phyloP scores from a whole-genome alignment of 306 rosid species.

The Astragalus membranaceus region DNA sequence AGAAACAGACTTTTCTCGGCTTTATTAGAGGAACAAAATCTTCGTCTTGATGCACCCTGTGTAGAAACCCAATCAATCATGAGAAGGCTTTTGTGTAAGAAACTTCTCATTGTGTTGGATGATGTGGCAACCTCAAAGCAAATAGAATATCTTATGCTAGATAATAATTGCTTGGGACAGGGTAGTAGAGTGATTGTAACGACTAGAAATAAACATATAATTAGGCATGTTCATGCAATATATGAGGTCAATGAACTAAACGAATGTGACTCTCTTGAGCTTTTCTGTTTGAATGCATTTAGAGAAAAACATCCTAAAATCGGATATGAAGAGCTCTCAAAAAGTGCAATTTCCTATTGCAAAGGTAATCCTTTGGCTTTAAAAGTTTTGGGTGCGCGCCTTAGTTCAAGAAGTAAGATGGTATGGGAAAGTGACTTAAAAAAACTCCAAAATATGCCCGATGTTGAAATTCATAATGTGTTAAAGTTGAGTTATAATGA shows the following conservation, averaged over 20 bases:
- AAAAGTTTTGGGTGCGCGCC: conserved; percentile 12
- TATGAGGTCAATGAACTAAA: conserved; percentile 13
- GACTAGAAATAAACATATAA: conserved; percentile 10
- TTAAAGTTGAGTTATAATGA: conserved; percentile 18
- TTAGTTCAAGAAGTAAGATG: not conserved
- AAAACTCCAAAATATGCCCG: not conserved
- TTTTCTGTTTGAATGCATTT: conserved; percentile 25
- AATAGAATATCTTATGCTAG: not conserved
- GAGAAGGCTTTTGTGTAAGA: not conserved
- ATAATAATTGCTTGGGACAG: not conserved
- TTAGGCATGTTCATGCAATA: not conserved
- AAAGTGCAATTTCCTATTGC: not conserved
- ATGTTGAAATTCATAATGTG: not conserved
- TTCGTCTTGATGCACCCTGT: not conserved
- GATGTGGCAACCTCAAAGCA: conserved; percentile 6
- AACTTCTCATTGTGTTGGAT: conserved; percentile 20
- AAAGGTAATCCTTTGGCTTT: not conserved
- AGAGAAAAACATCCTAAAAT: not conserved
- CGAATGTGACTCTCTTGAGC: conserved; percentile 11
- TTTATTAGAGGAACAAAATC: not conserved
- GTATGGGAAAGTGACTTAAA: conserved; percentile 7
- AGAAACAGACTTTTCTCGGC: not conserved
- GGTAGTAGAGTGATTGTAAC: conserved; percentile 26
- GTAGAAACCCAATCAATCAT: not conserved
- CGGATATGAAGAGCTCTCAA: conserved; percentile 14